Evolutionary conservation across 257 asterid genomes (phyloP).

Genomic region (Solanum virginianum): DNA sequence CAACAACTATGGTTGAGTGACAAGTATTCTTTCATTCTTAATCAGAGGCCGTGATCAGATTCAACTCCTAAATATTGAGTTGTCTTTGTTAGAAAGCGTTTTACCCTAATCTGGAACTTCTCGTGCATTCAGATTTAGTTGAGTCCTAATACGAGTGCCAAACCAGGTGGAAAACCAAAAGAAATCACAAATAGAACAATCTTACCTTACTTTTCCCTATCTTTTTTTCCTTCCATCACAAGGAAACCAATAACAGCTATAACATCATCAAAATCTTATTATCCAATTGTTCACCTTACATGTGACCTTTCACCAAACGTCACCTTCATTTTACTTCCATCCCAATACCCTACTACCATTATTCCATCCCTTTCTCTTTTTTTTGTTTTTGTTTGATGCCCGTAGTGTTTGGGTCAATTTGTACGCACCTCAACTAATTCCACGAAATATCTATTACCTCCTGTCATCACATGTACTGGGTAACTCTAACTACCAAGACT

Average conservation of each 20-base stretch:
- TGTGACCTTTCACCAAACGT: conserved; percentile 8
- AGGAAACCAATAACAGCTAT: conserved; percentile 28
- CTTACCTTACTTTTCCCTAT: not conserved
- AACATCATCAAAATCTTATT: conserved; percentile 13
- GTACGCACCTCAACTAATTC: not conserved
- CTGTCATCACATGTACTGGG: not conserved
- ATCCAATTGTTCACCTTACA: conserved; percentile 22
- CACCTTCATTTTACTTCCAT: not conserved
- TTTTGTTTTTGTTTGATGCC: not conserved
- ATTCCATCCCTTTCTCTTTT: not conserved
- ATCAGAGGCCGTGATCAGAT: not conserved
- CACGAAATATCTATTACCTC: not conserved
- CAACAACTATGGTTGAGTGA: not conserved
- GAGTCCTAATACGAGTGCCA: not conserved
- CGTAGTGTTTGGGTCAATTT: not conserved
- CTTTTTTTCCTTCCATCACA: conserved; percentile 17
- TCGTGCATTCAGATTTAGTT: not conserved
- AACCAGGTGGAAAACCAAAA: not conserved
- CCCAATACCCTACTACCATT: not conserved
- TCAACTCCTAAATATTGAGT: not conserved
- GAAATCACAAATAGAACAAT: not conserved
- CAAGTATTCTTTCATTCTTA: not conserved
- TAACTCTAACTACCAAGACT: not conserved
- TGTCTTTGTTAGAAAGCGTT: not conserved
- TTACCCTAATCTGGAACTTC: not conserved